phyloP scores from a whole-genome alignment of 768 basidiomycete genomes.

The Mycena galericulata region DNA sequence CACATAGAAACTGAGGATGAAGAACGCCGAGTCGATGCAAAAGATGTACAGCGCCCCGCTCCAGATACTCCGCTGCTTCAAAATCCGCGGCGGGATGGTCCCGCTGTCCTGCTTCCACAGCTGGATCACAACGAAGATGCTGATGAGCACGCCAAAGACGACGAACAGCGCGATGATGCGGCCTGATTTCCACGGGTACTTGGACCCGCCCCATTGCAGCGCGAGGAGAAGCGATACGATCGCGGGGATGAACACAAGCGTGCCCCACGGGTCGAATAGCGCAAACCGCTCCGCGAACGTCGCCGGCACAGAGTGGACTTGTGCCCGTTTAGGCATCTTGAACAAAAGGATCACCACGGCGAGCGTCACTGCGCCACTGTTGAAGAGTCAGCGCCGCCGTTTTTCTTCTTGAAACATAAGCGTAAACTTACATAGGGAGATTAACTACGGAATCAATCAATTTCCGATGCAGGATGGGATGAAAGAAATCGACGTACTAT shows the following conservation, averaged over 20 bases:
- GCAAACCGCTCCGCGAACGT: slow-evolving; percentile 12
- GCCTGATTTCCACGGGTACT: slow-evolving; percentile 53
- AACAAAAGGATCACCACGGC: slow-evolving; percentile 33
- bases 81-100: slow-evolving; percentile 31
- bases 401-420: neutral
- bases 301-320: neutral
- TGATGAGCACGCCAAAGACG: slow-evolving; percentile 29
- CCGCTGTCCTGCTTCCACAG: slow-evolving; percentile 23
- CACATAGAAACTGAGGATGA: slow-evolving; percentile 23
- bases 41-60: slow-evolving; percentile 13
- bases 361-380: slow-evolving; percentile 27
- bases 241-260: slow-evolving; percentile 28
- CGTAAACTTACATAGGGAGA: slow-evolving; percentile 49
- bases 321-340: slow-evolving; percentile 27
- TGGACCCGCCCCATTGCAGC: slow-evolving; percentile 59
- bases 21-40: slow-evolving; percentile 20
- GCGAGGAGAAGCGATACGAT: slow-evolving; percentile 44
- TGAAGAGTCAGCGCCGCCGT: no score
- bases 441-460: neutral
- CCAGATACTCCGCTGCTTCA: slow-evolving; percentile 26
- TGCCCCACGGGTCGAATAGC: slow-evolving; percentile 32
- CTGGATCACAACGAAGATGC: slow-evolving; percentile 31
- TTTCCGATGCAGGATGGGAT: neutral
- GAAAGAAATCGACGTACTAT: neutral
- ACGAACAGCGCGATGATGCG: slow-evolving; percentile 28